These are phyloP conservation scores for barrel medic (Medicago truncatula) DNA, from an alignment of 306 rosid genomes.

Conservation along the genomic window DNA sequence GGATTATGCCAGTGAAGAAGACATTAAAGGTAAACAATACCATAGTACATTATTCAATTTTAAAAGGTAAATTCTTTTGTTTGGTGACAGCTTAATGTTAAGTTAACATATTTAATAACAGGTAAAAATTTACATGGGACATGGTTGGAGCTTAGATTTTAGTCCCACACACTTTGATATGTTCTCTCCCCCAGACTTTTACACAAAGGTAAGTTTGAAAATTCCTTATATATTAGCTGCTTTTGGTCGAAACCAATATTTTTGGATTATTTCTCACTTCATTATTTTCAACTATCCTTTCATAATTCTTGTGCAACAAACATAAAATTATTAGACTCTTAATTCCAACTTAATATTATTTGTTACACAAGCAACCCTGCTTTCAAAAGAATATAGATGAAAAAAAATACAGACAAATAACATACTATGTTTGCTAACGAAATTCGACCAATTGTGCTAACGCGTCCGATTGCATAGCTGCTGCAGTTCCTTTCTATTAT, in stretches of 20 bases:
- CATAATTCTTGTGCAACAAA: too few relatives aligned
- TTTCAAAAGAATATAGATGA: too few relatives aligned
- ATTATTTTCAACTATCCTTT: too few relatives aligned
- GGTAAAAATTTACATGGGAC: constrained; percentile 69
- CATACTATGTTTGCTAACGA: neutral
- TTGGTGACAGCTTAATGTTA: constrained; percentile 14
- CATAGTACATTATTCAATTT: neutral
- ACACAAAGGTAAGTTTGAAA: constrained; percentile 62
- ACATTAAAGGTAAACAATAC: constrained; percentile 70
- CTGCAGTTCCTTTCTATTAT: too few relatives aligned
- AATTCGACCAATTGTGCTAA: neutral
- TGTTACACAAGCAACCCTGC: too few relatives aligned
- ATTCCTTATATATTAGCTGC: neutral
- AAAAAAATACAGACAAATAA: too few relatives aligned
- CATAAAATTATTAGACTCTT: too few relatives aligned
- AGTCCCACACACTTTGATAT: constrained; percentile 58
- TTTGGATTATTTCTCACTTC: too few relatives aligned
- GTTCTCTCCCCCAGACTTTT: constrained; percentile 95
- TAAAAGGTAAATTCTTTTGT: constrained; percentile 27
- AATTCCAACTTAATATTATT: too few relatives aligned
- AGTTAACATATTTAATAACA: constrained; percentile 39
- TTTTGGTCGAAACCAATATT: too few relatives aligned
- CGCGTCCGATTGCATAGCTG: too few relatives aligned
- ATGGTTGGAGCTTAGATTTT: constrained; percentile 58
- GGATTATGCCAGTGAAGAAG: constrained; percentile 50